Evolutionary conservation across 1,284 basidiomycete genomes (phyloP), one percentile per base, ranked within the genome.

Genomic region (Calocybe gambosa): DNA sequence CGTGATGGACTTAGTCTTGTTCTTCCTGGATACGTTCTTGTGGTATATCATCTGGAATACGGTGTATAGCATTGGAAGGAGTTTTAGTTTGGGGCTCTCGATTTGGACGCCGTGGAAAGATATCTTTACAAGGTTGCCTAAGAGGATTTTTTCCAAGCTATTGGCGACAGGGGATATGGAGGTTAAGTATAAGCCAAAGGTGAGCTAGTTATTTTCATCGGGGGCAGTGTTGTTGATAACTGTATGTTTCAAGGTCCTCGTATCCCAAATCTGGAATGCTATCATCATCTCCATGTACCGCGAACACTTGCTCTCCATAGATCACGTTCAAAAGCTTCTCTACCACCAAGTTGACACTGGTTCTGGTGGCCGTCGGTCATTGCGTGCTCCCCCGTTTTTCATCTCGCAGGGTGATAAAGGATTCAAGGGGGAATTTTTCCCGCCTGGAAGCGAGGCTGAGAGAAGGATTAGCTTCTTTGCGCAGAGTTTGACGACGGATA

Each of bases 21-120:
- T 96, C 82, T 97, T 97, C 80, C 72, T 97, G 68, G 93, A 97
- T 72, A 97, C 93, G 36, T 97, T 95, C 74, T 70, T 97, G 39
- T 97, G 93, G 93, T 95, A 89, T 69, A 84, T 89, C 68, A 94
- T 96, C 63, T 97, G 93, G 93, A 82, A 93, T 58, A 92, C 94
- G 48, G 85, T 95, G 55, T 95, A 94, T 75, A 89, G 85, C 59
- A 88, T 97, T 43, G 85, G 80, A 5, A 80, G 93, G 23, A 91
- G 89, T 19, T 97, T 97, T 65, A 74, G 80, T 7, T 77, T 96
- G 40, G 93, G 93, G 13, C 74, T 97, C 55, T 93, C 89, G 25
- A 95, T 97, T 58, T 97, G 93, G 93, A 97, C 93, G 0, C 93
- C 93, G 0, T 97, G 93, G 93, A 86, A 85, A 64, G 93, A 95